These are phyloP conservation scores for Lagerstroemia speciosa DNA, from an alignment of 345 rosid genomes.

Conservation along the genomic window DNA sequence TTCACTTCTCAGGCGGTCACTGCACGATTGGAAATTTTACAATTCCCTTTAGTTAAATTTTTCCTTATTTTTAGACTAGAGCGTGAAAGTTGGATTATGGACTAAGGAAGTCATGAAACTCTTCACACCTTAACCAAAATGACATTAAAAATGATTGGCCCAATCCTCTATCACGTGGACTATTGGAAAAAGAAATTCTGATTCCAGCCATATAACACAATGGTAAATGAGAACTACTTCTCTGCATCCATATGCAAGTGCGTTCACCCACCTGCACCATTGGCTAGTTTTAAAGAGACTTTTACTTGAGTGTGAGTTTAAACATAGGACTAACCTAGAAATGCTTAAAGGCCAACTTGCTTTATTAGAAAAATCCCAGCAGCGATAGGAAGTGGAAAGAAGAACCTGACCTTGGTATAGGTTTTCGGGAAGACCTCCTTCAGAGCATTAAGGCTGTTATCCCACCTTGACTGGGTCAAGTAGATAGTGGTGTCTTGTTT, in stretches of 20 bases:
- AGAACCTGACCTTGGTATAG: constrained; percentile 62
- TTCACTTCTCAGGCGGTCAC: too few relatives aligned
- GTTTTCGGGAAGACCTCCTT: constrained; percentile 92
- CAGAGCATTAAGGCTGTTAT: constrained; percentile 67
- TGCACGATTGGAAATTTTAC: not conserved
- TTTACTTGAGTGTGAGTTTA: not conserved
- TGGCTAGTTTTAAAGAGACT: not conserved
- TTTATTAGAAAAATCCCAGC: not conserved
- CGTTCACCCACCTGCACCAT: too few relatives aligned
- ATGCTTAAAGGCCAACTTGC: too few relatives aligned
- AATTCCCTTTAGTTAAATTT: not conserved
- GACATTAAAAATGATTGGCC: too few relatives aligned
- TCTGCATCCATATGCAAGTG: not conserved
- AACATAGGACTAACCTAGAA: not conserved
- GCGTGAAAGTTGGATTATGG: too few relatives aligned
- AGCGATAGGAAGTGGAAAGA: not conserved
- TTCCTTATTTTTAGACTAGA: too few relatives aligned
- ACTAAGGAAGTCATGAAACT: too few relatives aligned
- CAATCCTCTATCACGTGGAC: too few relatives aligned
- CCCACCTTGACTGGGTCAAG: constrained; percentile 93
- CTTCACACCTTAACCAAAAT: too few relatives aligned
- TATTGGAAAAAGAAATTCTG: too few relatives aligned
- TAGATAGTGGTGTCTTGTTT: constrained; percentile 64
- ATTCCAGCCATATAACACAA: too few relatives aligned
- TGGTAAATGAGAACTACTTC: not conserved